Base-by-base conservation (phyloP, 1,139 yeast genomes). In the Spathaspora sp. region DNA sequence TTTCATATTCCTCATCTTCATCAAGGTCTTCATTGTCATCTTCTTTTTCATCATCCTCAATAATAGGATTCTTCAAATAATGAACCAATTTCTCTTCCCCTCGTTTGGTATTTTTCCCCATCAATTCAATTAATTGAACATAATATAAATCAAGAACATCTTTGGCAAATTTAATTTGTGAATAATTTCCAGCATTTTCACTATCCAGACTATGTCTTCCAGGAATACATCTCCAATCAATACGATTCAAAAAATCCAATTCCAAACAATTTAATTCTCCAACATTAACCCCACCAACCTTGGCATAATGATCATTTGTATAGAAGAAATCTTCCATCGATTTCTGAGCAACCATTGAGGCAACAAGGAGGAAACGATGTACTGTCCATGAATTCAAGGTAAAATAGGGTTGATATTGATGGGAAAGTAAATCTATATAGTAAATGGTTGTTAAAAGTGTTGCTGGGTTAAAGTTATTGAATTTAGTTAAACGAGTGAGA, bases 301-400 rank as follows among this genome's bases (percentile, higher is more conserved):
- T 87, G 9, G 98, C 96, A 61, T 93, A 93, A 64, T 91, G 97
- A 34, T 86, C 80, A 63, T 91, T 93, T 5, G 97, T 90, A 64
- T 95, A 91, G 63, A 93, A 93, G 39, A 91, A 86, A 65, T 93
- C 99, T 63, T 96, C 95, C 56, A 93, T 75, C 2, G 96, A 95
- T 64, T 93, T 93, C 52, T 93, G 86, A 1, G 95, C 96, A 4
- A 91, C 82, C 60, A 95, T 88, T 0, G 97, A 90, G 0, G 96
- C 95, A 0, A 97, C 91, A 44, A 93, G 74, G 47, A 93, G 68
- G 59, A 90, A 93, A 49, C 99, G 77, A 64, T 93, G 99, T 4
- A 91, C 97, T 0, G 99, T 93, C 65, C 95, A 79, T 2, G 96
- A 86, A 65, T 89, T 91, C 49, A 93, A 70, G 17, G 91, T 86